Base-by-base conservation (phyloP, 2,329 filamentous ascomycete species). In the Pyrenochaeta sp. region DNA sequence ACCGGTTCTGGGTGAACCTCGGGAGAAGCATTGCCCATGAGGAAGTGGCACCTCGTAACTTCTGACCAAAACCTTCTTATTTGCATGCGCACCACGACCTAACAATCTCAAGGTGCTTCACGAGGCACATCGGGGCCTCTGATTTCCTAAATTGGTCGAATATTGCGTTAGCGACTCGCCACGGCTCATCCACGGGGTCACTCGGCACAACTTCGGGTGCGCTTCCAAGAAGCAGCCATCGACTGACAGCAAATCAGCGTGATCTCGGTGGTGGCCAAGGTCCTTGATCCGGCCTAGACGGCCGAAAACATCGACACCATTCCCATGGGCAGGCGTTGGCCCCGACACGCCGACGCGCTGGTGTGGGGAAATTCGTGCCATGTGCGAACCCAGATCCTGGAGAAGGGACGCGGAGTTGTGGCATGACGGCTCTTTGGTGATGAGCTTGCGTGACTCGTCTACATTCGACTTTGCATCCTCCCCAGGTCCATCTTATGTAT, bases 61-160 rank as follows among this genome's bases (percentile, higher is more conserved):
- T 5, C 28, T 30, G 5, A 30, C 28, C 5, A 30, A 30, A 30
- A 30, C 28, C 28, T 5, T 30, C 28, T 30, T 10, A 44, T 13
- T 27, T 15, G 4, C 42, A 15, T 28, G 10, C 1, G 28, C 28
- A 22, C 13, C 28, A 47, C 45, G 45, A 32, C 15, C 45, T 32
- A n/a, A 32, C 6, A 32, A n/a, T 19, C 24, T 48, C 15, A 50
- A 39, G 2, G 30, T 22, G 10, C 19, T 43, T 30, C 40, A 28
- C 45, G 32, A 56, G 5, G 39, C 24, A 37, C 34, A 32, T 9
- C 24, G 49, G 58, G 24, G 58, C 40, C 43, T 57, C 24, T 45
- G 32, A 57, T 44, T 51, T 36, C 58, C 50, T 27, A 46, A 57
- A 37, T 12, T 19, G 54, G 50, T 34, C 19, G 12, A 34, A 22